phyloP scores from a whole-genome alignment of 805 yeast species.

The Ogataea parapolymorpha region DNA sequence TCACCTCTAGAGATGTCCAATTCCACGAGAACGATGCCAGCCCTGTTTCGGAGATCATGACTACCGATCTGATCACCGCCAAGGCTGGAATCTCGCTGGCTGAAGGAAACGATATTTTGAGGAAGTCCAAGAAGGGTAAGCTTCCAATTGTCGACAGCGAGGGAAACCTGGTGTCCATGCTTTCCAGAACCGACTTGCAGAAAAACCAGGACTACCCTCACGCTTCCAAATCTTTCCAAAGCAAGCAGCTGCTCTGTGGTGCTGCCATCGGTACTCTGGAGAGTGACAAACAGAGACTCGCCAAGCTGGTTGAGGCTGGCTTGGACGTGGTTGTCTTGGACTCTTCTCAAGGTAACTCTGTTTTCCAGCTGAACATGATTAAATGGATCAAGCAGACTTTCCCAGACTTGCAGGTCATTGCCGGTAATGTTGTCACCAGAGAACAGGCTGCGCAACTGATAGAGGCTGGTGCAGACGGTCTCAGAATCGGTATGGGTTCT shows the following conservation, averaged over 20 bases:
- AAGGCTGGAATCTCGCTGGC: slow-evolving; percentile 73
- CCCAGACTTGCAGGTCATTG: slow-evolving; percentile 85
- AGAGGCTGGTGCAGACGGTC: slow-evolving; percentile 95
- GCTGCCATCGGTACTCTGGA: slow-evolving; percentile 96
- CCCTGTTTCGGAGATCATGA: slow-evolving; percentile 78
- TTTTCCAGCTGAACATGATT: slow-evolving; percentile 92
- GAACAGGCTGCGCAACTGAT: slow-evolving; percentile 97
- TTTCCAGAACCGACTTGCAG: slow-evolving; percentile 95
- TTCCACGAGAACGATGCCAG: slow-evolving; percentile 74
- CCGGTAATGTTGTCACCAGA: slow-evolving; percentile 98
- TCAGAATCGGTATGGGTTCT: slow-evolving; percentile 99
- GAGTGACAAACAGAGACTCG: slow-evolving; percentile 82
- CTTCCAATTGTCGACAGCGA: slow-evolving; percentile 83
- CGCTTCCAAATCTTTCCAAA: slow-evolving; percentile 88
- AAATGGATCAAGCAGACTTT: slow-evolving; percentile 79
- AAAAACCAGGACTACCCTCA: slow-evolving; percentile 91
- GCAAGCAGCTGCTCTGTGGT: slow-evolving; percentile 97
- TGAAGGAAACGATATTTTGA: slow-evolving; percentile 87
- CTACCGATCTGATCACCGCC: slow-evolving; percentile 82
- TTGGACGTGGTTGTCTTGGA: slow-evolving; percentile 94
- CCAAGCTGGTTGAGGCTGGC: slow-evolving; percentile 88
- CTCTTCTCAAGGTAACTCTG: slow-evolving; percentile 96
- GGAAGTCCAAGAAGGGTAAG: slow-evolving; percentile 95
- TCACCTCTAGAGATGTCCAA: slow-evolving; percentile 96
- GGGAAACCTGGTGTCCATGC: slow-evolving; percentile 77